phyloP scores from a whole-genome alignment of 208 protist species.

The Trypanosoma rangeli region DNA sequence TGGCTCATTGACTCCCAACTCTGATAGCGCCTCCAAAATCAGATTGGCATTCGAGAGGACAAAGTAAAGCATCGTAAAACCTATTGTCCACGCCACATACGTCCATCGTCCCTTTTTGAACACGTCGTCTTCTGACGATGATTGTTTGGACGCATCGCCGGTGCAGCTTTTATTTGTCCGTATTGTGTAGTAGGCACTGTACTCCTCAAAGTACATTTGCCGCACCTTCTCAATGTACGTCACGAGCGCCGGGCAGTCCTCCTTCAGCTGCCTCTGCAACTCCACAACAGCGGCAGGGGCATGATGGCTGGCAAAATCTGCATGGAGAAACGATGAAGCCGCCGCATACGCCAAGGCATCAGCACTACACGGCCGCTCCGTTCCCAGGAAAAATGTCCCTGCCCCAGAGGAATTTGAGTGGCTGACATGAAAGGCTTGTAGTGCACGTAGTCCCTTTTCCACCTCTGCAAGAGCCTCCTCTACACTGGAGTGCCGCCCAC shows the following conservation, averaged over 20 bases:
- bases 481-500: constrained; percentile 37
- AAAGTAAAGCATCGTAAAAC: constrained; percentile 70
- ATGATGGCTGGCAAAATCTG: constrained; percentile 42
- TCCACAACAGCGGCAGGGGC: constrained; percentile 11
- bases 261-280: constrained; percentile 37
- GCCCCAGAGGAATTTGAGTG: constrained; percentile 28
- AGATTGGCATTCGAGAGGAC: constrained; percentile 61
- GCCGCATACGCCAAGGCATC: constrained; percentile 80
- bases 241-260: constrained; percentile 57
- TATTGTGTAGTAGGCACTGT: constrained; percentile 68
- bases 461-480: constrained; percentile 50
- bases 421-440: constrained; percentile 49
- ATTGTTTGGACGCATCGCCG: constrained; percentile 2
- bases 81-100: constrained; percentile 53
- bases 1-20: constrained; percentile 11
- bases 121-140: constrained; percentile 33
- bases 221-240: constrained; percentile 76
- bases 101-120: constrained; percentile 54
- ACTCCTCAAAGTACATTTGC: constrained; percentile 76
- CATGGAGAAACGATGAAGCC: constrained; percentile 72
- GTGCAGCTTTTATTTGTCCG: constrained; percentile 8
- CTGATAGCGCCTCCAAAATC: constrained; percentile 41
- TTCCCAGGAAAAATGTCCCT: constrained; percentile 68
- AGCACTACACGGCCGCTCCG: constrained; percentile 40
- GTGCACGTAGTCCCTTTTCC: constrained; percentile 38